Percentiles rank a stretch among this genome's conserved stretches.
Conservation (phyloP, 2,329 filamentous ascomycete genomes). For the Magnaporthales sp. region DNA sequence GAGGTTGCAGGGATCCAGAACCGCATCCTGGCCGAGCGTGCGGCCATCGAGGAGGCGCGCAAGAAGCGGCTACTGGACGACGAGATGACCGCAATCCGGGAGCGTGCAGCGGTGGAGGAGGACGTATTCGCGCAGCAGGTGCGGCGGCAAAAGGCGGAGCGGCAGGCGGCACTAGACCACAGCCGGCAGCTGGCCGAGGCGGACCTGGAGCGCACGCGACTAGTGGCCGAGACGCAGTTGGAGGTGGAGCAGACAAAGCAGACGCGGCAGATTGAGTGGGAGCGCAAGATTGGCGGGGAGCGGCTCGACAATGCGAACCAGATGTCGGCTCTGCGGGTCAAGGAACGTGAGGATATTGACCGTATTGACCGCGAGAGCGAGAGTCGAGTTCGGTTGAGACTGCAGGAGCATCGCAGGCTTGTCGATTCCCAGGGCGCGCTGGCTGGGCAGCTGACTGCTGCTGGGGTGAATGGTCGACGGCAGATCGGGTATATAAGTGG, state of each 20-base stretch:
- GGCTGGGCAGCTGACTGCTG: conserved; percentile 23
- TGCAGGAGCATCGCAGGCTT: conserved; percentile 42
- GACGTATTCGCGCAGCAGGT: conserved; percentile 27
- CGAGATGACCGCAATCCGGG: conserved; percentile 33
- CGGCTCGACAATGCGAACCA: conserved; percentile 39
- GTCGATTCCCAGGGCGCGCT: conserved; percentile 34
- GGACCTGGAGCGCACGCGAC: conserved; percentile 30
- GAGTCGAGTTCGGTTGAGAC: conserved; percentile 31
- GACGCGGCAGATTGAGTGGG: conserved; percentile 38
- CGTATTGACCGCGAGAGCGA: conserved; percentile 37
- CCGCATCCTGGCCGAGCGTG: conserved; percentile 37
- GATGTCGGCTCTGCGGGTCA: conserved; percentile 37
- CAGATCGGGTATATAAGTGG: conserved; percentile 49
- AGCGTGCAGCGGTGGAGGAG: conserved; percentile 39
- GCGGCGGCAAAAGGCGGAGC: conserved; percentile 25
- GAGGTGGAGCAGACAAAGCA: conserved; percentile 35
- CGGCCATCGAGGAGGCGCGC: conserved; percentile 42
- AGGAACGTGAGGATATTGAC: conserved; percentile 43
- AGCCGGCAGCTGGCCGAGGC: conserved; percentile 38
- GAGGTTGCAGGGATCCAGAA: conserved; percentile 44
- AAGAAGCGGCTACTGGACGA: conserved; percentile 35
- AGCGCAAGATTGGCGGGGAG: conserved; percentile 34
- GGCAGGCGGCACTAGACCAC: conserved; percentile 31
- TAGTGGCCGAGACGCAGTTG: conserved; percentile 37
- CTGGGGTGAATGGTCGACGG: conserved; percentile 27